phyloP scores from a whole-genome alignment of 805 yeast species.

The Barnettozyma wickerhamii region DNA sequence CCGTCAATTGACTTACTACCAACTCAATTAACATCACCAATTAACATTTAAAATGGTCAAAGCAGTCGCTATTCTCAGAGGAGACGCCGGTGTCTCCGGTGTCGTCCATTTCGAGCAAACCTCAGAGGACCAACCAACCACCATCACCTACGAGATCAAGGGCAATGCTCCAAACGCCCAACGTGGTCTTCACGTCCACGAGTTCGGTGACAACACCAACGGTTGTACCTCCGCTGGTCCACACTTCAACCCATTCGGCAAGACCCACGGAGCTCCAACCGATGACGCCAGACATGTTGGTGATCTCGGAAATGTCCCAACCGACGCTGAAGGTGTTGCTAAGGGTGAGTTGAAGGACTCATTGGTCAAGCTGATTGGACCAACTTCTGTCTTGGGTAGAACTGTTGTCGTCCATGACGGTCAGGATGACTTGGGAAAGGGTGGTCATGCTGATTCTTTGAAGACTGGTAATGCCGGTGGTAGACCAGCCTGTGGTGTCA shows the following conservation, averaged over 20 bases:
- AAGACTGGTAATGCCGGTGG: constrained; percentile 98
- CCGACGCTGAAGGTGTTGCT: constrained; percentile 87
- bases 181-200: constrained; percentile 98
- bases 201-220: constrained; percentile 98
- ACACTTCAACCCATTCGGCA: constrained; percentile 88
- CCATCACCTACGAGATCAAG: constrained; percentile 79
- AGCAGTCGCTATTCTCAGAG: constrained; percentile 91
- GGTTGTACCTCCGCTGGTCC: constrained; percentile 99
- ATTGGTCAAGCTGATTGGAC: constrained; percentile 78
- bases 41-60: constrained; percentile 9
- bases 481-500: constrained; percentile 98
- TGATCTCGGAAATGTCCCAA: constrained; percentile 90
- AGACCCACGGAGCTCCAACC: constrained; percentile 90
- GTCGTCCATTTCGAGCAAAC: constrained; percentile 82
- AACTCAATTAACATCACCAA: background rate
- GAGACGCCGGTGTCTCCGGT: constrained; percentile 89
- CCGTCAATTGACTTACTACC: no score
- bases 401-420: constrained; percentile 94
- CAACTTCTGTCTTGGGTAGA: constrained; percentile 87
- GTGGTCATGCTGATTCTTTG: constrained; percentile 85
- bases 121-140: constrained; percentile 76
- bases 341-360: constrained; percentile 82
- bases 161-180: constrained; percentile 87
- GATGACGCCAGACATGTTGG: constrained; percentile 85
- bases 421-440: constrained; percentile 90